Conservation (phyloP, 306 rosid species). For the Nissolia schottii region DNA sequence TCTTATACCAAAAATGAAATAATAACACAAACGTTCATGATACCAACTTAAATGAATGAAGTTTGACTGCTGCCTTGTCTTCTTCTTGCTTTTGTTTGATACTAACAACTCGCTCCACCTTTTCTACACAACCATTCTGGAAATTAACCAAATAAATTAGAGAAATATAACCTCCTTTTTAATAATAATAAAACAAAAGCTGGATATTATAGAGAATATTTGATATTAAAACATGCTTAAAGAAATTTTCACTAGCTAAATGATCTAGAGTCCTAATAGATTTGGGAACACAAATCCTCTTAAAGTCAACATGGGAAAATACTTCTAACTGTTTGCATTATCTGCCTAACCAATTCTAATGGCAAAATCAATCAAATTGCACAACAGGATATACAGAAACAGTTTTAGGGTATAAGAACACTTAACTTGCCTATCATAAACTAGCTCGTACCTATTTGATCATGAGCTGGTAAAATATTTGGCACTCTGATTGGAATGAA, state of each 20-base stretch:
- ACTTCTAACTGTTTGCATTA: conserved; percentile 2
- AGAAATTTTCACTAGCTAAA: neutral
- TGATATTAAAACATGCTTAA: neutral
- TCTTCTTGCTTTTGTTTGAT: conserved; percentile 72
- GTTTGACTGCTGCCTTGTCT: conserved; percentile 57
- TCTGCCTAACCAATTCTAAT: neutral
- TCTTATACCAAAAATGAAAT: conserved; percentile 1
- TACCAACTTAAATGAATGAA: conserved; percentile 77
- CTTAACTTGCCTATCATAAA: neutral
- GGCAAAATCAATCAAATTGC: conserved; percentile 6
- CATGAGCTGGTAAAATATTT: neutral
- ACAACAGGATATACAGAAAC: neutral
- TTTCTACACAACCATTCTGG: conserved; percentile 46
- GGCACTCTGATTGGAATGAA: neutral
- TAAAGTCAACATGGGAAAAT: neutral
- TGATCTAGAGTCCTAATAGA: neutral
- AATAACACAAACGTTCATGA: neutral
- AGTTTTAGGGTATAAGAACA: neutral
- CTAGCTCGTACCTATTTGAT: neutral
- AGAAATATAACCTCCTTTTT: neutral
- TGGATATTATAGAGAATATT: too few relatives aligned
- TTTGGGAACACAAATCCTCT: neutral
- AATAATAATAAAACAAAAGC: neutral
- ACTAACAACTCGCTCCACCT: conserved; percentile 52
- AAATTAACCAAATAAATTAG: conserved; percentile 16